phyloP scores from a whole-genome alignment of 2,329 filamentous ascomycete genomes.

The Stachybotrys echinatus region DNA sequence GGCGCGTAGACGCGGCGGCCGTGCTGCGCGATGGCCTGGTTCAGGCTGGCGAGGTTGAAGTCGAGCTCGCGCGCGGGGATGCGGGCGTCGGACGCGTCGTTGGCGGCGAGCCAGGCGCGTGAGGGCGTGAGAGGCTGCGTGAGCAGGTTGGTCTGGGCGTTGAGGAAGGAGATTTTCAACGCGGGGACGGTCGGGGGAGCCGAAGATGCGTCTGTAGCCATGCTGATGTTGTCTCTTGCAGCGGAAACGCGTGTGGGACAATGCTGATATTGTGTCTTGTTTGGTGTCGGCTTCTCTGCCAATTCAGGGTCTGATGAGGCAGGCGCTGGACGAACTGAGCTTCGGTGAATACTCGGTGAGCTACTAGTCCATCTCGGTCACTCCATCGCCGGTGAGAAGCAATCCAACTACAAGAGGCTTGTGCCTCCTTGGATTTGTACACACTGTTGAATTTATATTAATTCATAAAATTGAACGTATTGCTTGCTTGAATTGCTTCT shows the following conservation, averaged over 20 bases:
- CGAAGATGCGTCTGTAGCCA: neutral
- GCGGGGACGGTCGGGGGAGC: slow-evolving; percentile 54
- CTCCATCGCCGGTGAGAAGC: no score
- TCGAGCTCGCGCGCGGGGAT: slow-evolving; percentile 47
- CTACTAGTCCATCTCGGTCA: neutral
- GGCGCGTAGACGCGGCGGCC: slow-evolving; percentile 60
- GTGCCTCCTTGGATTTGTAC: no score
- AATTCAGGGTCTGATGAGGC: no score
- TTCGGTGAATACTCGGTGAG: neutral
- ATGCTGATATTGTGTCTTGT: neutral
- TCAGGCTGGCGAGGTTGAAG: slow-evolving; percentile 53
- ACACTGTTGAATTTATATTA: no score
- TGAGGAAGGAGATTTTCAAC: slow-evolving; percentile 61
- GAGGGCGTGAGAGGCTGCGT: slow-evolving; percentile 54
- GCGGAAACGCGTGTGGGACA: neutral
- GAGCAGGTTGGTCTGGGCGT: slow-evolving; percentile 56
- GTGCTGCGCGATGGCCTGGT: slow-evolving; percentile 60
- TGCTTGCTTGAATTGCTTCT: no score
- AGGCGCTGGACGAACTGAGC: neutral
- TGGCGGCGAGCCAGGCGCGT: slow-evolving; percentile 43
- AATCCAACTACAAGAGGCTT: no score
- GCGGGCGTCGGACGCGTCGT: slow-evolving; percentile 33
- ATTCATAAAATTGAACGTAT: no score
- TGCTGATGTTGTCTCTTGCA: neutral
- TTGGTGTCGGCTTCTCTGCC: neutral